Evolutionary conservation across 306 rosid species (phyloP).

Genomic region (Leucaena leucocephala): DNA sequence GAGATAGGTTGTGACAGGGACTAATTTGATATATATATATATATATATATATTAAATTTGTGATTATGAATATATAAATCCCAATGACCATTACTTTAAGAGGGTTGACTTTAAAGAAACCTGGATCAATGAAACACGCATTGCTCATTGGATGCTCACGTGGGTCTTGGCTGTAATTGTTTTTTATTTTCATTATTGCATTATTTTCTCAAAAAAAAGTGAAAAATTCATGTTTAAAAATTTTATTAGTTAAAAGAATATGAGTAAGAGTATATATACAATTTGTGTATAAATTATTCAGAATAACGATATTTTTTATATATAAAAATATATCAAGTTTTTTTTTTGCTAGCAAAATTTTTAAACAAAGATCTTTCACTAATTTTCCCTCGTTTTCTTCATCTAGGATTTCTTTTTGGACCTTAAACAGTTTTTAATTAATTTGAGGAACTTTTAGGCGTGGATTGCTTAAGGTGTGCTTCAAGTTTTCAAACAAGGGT

Average conservation of each 20-base stretch:
- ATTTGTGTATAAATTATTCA: no score
- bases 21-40: neutral
- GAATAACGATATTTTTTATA: no score
- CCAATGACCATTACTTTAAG: slow-evolving; percentile 32
- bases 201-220: neutral
- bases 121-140: slow-evolving; percentile 14
- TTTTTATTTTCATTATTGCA: neutral
- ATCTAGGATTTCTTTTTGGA: neutral
- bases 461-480: neutral
- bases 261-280: no score
- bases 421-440: neutral
- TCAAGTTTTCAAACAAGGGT: slow-evolving; percentile 48
- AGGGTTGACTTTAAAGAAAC: slow-evolving; percentile 51
- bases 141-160: slow-evolving; percentile 43
- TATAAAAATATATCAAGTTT: no score
- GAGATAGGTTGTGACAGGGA: slow-evolving; percentile 41
- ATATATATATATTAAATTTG: slow-evolving; percentile 8
- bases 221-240: no score
- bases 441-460: neutral
- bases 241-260: no score
- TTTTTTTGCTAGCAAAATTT: no score
- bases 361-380: no score
- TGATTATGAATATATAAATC: slow-evolving; percentile 5
- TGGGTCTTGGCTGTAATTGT: slow-evolving; percentile 45
- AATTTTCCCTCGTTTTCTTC: neutral